Evolutionary conservation across 2,329 filamentous ascomycete species (phyloP).

Genomic region (Botrytis aclada): DNA sequence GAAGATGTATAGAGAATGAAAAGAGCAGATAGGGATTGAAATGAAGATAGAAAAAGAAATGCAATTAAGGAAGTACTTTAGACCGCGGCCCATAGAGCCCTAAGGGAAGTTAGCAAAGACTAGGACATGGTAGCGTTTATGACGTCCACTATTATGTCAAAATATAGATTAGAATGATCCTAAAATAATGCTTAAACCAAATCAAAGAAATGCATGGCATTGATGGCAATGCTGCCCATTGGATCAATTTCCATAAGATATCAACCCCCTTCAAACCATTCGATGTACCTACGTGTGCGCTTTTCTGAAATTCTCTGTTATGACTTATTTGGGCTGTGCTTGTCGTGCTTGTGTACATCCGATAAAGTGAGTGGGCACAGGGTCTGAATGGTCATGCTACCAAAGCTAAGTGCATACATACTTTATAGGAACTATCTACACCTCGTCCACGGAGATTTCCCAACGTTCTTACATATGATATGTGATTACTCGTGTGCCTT

Average conservation of each 20-base stretch:
- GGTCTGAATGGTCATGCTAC: not conserved
- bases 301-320: not conserved
- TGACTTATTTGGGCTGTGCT: not conserved
- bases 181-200: not conserved
- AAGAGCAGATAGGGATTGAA: not conserved
- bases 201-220: not conserved
- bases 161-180: not conserved
- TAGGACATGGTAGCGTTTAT: slow-evolving; percentile 1
- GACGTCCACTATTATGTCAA: not conserved
- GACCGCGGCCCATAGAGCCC: not conserved
- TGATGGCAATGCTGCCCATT: not conserved
- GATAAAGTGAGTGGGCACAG: not conserved
- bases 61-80: not conserved
- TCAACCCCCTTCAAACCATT: not conserved
- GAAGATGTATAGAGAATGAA: not conserved
- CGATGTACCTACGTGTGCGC: not conserved
- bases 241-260: not conserved
- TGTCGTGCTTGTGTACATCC: not conserved
- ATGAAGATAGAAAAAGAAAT: not conserved
- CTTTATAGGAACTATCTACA: not conserved
- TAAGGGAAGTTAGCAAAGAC: not conserved
- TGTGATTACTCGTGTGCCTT: not conserved
- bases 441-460: not conserved
- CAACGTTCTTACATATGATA: not conserved
- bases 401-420: not conserved